Conservation (phyloP, 1,139 yeast species). For the Taiozyma sp. region DNA sequence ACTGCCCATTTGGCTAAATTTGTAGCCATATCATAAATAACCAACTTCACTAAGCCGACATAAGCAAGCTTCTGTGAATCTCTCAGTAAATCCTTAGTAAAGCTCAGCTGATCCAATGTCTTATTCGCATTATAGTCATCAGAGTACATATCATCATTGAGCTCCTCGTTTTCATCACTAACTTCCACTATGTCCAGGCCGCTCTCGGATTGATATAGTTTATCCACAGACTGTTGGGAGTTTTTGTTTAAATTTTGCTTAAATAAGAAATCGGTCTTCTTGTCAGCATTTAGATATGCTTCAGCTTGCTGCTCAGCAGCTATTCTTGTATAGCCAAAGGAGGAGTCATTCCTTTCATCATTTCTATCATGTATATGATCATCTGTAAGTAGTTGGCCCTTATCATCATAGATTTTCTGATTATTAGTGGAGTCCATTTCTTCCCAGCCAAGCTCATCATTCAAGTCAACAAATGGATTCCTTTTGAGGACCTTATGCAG, state of each 20-base stretch:
- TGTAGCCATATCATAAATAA: conserved; percentile 78
- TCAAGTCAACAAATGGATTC: conserved; percentile 2
- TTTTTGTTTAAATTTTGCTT: conserved; percentile 18
- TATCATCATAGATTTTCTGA: conserved; percentile 52
- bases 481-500: background rate
- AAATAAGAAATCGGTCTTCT: conserved; percentile 80
- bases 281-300: conserved; percentile 67
- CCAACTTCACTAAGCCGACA: conserved; percentile 76
- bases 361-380: conserved; percentile 13
- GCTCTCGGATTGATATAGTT: conserved; percentile 2
- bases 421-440: conserved; percentile 61
- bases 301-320: conserved; percentile 87
- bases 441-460: conserved; percentile 41
- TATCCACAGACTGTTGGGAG: background rate
- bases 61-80: conserved; percentile 91
- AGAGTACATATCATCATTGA: conserved; percentile 28
- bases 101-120: conserved; percentile 57
- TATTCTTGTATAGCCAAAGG: conserved; percentile 80
- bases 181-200: conserved; percentile 8
- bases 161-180: conserved; percentile 25
- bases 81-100: conserved; percentile 76
- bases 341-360: conserved; percentile 26
- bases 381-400: conserved; percentile 34
- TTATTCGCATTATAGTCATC: conserved; percentile 31
- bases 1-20: conserved; percentile 60